Percentiles rank a stretch among this genome's conserved stretches.
phyloP scores from a whole-genome alignment of 805 yeast species.

The Yarrowia sp. region DNA sequence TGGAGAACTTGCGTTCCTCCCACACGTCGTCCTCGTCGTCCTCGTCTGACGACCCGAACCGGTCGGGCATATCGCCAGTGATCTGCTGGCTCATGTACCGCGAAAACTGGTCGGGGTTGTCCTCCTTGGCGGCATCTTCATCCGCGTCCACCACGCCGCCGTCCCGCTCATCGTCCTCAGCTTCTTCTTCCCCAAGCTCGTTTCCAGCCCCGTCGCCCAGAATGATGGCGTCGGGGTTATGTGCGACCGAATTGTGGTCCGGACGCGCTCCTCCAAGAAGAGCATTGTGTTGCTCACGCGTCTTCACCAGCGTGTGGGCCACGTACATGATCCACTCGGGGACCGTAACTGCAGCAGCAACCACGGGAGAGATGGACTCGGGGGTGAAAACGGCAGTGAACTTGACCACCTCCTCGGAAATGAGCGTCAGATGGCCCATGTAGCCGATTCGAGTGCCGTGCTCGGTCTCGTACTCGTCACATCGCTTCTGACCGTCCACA shows the following conservation, averaged over 20 bases:
- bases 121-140: conserved; percentile 35
- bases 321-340: conserved; percentile 81
- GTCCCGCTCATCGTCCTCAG: conserved; percentile 31
- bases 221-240: conserved; percentile 38
- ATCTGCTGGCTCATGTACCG: conserved; percentile 27
- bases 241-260: conserved; percentile 41
- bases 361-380: conserved; percentile 50
- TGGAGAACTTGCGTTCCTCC: conserved; percentile 26
- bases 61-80: conserved; percentile 23
- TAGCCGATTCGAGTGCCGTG: conserved; percentile 77
- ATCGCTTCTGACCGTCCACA: conserved; percentile 58
- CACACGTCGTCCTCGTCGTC: conserved; percentile 31
- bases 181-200: conserved; percentile 31
- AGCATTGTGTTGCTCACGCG: conserved; percentile 86
- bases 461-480: conserved; percentile 58
- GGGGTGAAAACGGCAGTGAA: conserved; percentile 63
- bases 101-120: conserved; percentile 32
- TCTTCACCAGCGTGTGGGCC: conserved; percentile 75
- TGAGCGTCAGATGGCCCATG: conserved; percentile 93
- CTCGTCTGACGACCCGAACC: conserved; percentile 26
- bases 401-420: conserved; percentile 94
- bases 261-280: conserved; percentile 79
- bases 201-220: conserved; percentile 37
- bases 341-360: conserved; percentile 48
- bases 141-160: conserved; percentile 33